Base-by-base conservation (phyloP, 2,329 filamentous ascomycete species). In the Ophiostoma tasmaniense region DNA sequence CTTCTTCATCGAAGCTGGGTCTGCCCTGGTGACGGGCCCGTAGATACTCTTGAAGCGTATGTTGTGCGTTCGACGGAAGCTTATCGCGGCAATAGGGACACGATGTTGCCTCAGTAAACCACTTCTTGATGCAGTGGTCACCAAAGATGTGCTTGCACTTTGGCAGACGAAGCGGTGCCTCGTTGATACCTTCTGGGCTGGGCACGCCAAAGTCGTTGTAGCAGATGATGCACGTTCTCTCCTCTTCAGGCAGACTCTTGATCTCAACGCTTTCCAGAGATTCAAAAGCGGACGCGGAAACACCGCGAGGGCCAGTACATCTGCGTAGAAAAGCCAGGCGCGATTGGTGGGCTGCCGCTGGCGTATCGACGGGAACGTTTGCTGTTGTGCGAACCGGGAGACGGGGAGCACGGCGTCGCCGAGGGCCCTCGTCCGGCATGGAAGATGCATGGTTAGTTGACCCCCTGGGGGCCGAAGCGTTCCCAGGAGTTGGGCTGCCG, bases 51-150 rank as follows among this genome's bases (percentile, higher is more conserved):
- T 6, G 33, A 4, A 33, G 33, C 33, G 33, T 33, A 33, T 33
- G 5, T 8, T 33, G 33, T 33, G 33, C 8, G 33, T 33, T 8
- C 33, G 61, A 84, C 2, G 81, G 84, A 30, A 89, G 78, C 73
- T 87, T 87, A 71, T 86, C 82, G 33, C 87, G 83, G 75, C 87
- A 89, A 73, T 89, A 89, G 0, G 87, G 87, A 72, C 87, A 89
- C 68, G 80, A 87, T 72, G 87, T 83, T 1, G 85, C 85, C 64
- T 88, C 85, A 67, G 85, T 80, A 59, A 89, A 82, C 87, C 87
- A 89, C 72, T 85, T 88, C 75, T 85, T 87, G 72, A 89, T 86
- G 75, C 87, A 89, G 72, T 84, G 81, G 69, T 88, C 82, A 22
- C 87, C 87, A 75, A 89, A 89, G 7, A 89, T 76, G 73, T 89